Base-by-base conservation (phyloP, 768 basidiomycete genomes). In the Fistulinella prunicolor region DNA sequence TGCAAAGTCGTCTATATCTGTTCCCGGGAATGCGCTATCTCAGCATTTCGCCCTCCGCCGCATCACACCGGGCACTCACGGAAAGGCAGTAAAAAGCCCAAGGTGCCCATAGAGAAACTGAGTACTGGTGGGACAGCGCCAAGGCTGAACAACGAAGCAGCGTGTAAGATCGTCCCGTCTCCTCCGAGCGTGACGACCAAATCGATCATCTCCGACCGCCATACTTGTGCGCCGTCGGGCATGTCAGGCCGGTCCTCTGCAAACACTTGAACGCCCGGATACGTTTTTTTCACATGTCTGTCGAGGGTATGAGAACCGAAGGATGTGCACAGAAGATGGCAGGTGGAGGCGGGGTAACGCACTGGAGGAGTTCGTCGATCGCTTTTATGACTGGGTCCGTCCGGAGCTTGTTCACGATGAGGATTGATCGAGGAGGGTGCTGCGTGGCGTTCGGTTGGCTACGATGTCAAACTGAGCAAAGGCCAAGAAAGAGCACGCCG, bases 131-230 rank as follows among this genome's bases (percentile, higher is more conserved):
- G 94, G 8, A 96, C 93, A 19, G 89, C 88, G n/a, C 88, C 91
- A 4, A 81, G 73, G 56, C 84, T 88, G 67, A 97, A 97, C 9
- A 97, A 71, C 7, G 91, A 91, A 1, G 94, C 94, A 0, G 92
- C 90, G 62, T 94, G 93, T 1, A 97, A 76, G 41, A 96, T 94
- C 6, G 94, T 96, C 9, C 94, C 94, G 62, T 97, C 94, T 28
- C 94, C 94, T 38, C 94, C 94, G 1, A 97, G 70, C 0, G 94
- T 95, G 22, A 96, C 82, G 17, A 96, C 85, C 9, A 97, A 73
- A 63, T 93, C 89, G 49, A 95, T 88, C 46, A 77, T 77, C 54
- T 82, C 73, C 4, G 83, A 72, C 41, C 71, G 73, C 88, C 88
- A 89, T 3, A 82, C 73, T 55, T 80, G 74, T 43, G 79, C 81